A percentile compares a stretch with the other conserved stretches of the same genome.
Evolutionary conservation across 148 eudicot genomes (phyloP).

Genomic region (Rhododendron ovatum): DNA sequence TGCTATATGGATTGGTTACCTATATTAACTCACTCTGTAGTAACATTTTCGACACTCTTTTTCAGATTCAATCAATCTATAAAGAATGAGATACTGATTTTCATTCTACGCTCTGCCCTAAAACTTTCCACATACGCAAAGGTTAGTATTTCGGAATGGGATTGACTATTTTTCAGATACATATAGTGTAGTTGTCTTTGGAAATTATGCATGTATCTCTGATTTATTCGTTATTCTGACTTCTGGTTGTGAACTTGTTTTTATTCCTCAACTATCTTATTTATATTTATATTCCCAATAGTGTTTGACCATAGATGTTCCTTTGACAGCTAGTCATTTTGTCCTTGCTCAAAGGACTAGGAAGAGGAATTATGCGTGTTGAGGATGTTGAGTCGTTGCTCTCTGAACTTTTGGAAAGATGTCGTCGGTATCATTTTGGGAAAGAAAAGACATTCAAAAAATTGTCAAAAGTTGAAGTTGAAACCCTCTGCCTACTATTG

Average conservation of each 20-base stretch:
- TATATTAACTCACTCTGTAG: background rate
- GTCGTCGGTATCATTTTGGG: conserved; percentile 34
- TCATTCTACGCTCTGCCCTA: conserved; percentile 52
- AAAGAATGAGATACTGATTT: conserved; percentile 42
- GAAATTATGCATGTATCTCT: background rate
- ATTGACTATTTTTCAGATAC: background rate
- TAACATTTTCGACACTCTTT: background rate
- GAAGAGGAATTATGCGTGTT: conserved; percentile 46
- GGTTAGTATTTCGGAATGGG: conserved; percentile 29
- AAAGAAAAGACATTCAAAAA: conserved; percentile 24
- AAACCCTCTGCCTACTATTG: conserved; percentile 67
- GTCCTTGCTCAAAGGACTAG: conserved; percentile 66
- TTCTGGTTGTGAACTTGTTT: background rate
- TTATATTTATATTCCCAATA: background rate
- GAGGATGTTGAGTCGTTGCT: conserved; percentile 47
- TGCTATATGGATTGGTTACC: background rate
- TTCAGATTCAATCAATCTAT: conserved; percentile 64
- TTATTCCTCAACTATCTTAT: background rate
- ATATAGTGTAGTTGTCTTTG: background rate
- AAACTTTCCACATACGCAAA: conserved; percentile 58
- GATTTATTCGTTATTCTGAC: background rate
- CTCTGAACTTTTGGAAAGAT: conserved; percentile 54
- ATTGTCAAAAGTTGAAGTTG: conserved; percentile 57
- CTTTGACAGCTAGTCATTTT: conserved; percentile 57
- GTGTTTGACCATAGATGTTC: background rate